A percentile compares a stretch with the other conserved stretches of the same genome.
Evolutionary conservation across 768 basidiomycete genomes (phyloP).

Genomic region (Ramaria sp.): DNA sequence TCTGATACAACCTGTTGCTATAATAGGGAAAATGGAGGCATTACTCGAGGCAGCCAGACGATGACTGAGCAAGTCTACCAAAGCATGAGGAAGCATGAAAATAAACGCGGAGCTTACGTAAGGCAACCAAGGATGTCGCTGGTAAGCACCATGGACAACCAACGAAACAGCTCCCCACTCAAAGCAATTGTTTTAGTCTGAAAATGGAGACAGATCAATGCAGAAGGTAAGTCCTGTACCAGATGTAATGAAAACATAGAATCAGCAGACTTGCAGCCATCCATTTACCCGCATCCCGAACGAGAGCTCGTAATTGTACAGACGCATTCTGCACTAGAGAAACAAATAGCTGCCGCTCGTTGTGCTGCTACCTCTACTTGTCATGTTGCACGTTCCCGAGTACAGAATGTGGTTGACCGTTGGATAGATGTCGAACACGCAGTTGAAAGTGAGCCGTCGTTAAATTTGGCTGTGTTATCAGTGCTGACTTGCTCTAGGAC

Average conservation of each 20-base stretch:
- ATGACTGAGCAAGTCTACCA: constrained; percentile 1
- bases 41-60: neutral
- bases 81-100: neutral
- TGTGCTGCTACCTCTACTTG: constrained; percentile 46
- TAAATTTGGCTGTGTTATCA: neutral
- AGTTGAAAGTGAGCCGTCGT: constrained; percentile 60
- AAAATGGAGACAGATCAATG: neutral
- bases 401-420: constrained; percentile 61
- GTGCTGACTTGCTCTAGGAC: constrained; percentile 32
- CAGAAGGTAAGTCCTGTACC: neutral
- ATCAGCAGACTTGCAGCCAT: constrained; percentile 39
- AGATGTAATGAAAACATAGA: neutral
- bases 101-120: neutral
- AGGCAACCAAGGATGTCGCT: neutral
- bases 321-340: constrained; percentile 62
- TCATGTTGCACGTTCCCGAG: constrained; percentile 44
- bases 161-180: neutral
- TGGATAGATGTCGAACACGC: constrained; percentile 84
- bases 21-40: neutral
- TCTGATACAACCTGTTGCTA: neutral
- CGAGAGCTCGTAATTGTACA: constrained; percentile 63
- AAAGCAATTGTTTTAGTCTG: neutral
- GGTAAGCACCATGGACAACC: neutral
- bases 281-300: constrained; percentile 65
- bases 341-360: constrained; percentile 62